Evolutionary conservation across 2,329 filamentous ascomycete species (phyloP).

Genomic region (Endocalyx cinctus): DNA sequence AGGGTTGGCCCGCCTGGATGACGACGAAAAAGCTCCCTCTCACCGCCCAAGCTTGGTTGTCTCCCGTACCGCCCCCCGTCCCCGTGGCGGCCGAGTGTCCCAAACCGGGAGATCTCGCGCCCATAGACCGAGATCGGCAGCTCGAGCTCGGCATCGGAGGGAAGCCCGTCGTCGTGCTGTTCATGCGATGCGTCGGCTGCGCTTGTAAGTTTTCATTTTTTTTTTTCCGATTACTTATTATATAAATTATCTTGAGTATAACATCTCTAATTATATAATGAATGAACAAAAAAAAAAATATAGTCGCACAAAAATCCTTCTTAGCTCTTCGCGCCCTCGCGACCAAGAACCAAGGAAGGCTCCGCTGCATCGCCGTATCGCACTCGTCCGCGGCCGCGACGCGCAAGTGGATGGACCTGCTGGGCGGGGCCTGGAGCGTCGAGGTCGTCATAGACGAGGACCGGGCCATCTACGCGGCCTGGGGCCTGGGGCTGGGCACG

Average conservation of each 20-base stretch:
- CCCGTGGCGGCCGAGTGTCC: constrained; percentile 40
- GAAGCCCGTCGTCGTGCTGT: constrained; percentile 42
- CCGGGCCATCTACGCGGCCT: constrained; percentile 53
- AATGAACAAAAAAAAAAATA: too few relatives aligned
- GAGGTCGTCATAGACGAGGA: constrained; percentile 53
- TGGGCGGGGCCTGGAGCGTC: constrained; percentile 54
- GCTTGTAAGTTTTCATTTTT: constrained; percentile 45
- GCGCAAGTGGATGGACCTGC: constrained; percentile 50
- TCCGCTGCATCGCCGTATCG: constrained; percentile 55
- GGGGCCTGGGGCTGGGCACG: constrained; percentile 50
- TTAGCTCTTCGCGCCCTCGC: constrained; percentile 50
- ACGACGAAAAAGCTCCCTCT: constrained; percentile 45
- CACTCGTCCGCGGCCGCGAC: constrained; percentile 55
- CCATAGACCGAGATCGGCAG: constrained; percentile 40
- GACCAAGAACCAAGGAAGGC: constrained; percentile 42
- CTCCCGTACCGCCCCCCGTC: constrained; percentile 46
- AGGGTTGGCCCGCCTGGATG: constrained; percentile 43
- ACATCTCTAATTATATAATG: too few relatives aligned
- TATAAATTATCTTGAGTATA: too few relatives aligned
- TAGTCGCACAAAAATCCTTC: constrained; percentile 55
- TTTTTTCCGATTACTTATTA: too few relatives aligned
- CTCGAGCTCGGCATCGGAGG: constrained; percentile 41
- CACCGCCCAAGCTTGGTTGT: constrained; percentile 50
- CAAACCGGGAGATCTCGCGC: constrained; percentile 43
- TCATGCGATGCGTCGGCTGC: constrained; percentile 51